Evolutionary conservation across 768 basidiomycete species (phyloP), one percentile per base, ranked within the genome.

Genomic region (Termitomyces sp.): DNA sequence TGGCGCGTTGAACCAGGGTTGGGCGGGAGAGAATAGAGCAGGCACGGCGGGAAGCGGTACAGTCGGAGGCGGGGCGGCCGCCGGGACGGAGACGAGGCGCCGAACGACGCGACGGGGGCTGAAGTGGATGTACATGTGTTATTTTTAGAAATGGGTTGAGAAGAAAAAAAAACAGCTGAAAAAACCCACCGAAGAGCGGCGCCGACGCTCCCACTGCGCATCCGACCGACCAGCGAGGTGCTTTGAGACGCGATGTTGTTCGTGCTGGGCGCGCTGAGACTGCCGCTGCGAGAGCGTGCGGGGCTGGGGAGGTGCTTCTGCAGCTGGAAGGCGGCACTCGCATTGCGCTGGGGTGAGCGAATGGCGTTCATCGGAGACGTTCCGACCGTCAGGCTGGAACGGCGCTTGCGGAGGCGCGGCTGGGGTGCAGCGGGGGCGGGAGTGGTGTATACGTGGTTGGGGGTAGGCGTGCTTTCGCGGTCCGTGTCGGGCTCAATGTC

Each of bases 361-460:
- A 88, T 84, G 36, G 75, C 67, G 42, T 76, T 75, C 70, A 87
- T 81, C 1, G 86, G 84, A 8, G 78, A 83, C 13, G 76, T 72
- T 3, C 71, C 77, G 22, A 83, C 60, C 5, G 82, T 87, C 32
- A 89, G 69, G 37, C 86, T 88, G 18, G 85, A 87, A 42, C 85
- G 82, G 42, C 88, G 81, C 52, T 78, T 80, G 47, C 88, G 82
- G 27, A 84, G 76, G 34, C 77, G 77, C 26, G 81, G 79, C 27
- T 56, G 65, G 14, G 61, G 57, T 20, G 27, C 49, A 3, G 45
- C 42, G 13, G 24, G 44, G 39, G 32, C 53, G 3, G 20, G 43
- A 32, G 43, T 24, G 26, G 46, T 20, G 62, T 59, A 36, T 34
- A 52, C 36, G 44, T 63, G n/a, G 48, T 67, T 39, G 4, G 60